phyloP scores from a whole-genome alignment of 805 yeast species.

The Debaryomyces hansenii region DNA sequence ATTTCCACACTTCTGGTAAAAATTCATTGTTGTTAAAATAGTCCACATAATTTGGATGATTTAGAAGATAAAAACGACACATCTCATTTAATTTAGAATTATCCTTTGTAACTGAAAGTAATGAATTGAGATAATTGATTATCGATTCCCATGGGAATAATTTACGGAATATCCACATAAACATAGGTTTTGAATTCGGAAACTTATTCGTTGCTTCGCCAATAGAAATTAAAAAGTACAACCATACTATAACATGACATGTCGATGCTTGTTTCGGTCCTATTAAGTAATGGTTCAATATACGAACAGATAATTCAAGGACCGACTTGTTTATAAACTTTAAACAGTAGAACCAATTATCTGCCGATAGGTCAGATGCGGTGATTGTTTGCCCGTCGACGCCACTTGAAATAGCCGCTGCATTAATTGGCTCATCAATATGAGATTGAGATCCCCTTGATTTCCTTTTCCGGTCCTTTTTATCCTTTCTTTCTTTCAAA shows the following conservation, averaged over 20 bases:
- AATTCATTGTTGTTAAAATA: slow-evolving; percentile 59
- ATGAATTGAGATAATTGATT: slow-evolving; percentile 60
- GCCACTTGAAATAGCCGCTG: slow-evolving; percentile 12
- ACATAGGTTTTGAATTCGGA: slow-evolving; percentile 48
- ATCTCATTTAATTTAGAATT: slow-evolving; percentile 22
- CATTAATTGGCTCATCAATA: slow-evolving; percentile 8
- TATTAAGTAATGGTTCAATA: slow-evolving; percentile 60
- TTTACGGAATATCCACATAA: slow-evolving; percentile 51
- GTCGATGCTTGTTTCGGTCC: slow-evolving; percentile 73
- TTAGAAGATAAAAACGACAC: slow-evolving; percentile 16
- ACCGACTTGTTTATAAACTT: slow-evolving; percentile 62
- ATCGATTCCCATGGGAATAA: slow-evolving; percentile 71
- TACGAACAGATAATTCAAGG: slow-evolving; percentile 66
- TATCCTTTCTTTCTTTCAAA: slow-evolving; percentile 67
- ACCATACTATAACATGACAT: slow-evolving; percentile 76
- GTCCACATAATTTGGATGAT: slow-evolving; percentile 42
- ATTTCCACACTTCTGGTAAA: slow-evolving; percentile 76
- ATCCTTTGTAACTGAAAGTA: slow-evolving; percentile 38
- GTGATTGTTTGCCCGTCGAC: slow-evolving; percentile 31
- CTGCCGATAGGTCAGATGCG: slow-evolving; percentile 34
- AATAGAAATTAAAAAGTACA: slow-evolving; percentile 66
- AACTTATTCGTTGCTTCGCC: slow-evolving; percentile 52
- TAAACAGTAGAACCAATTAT: slow-evolving; percentile 59
- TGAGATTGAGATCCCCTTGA: slow-evolving; percentile 19
- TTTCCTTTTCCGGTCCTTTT: slow-evolving; percentile 64